Evolutionary conservation across 179 eudicot genomes (phyloP), one percentile per base, ranked within the genome.

Genomic region (Gypsophila paniculata): DNA sequence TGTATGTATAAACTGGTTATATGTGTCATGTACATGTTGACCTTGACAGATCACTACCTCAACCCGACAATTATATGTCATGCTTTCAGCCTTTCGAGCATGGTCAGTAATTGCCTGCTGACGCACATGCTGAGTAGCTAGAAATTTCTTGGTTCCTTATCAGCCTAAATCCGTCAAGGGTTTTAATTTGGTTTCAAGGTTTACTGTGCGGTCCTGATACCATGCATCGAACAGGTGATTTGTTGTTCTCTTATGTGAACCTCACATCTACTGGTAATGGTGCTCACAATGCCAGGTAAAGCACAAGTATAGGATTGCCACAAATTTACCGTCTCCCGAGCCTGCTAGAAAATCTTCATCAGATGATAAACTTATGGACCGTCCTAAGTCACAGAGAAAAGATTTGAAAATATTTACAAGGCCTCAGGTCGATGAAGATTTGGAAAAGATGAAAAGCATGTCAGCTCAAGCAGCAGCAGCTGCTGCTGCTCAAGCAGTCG

Each of bases 401-500:
- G 82, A 75, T 52, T 72, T 81, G 49, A 84, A 77, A 75, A 70
- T 83, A 63, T 83, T 85, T 26, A 86, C 84, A n/a, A 88, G 78
- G 76, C 81, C 88, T 44, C 82, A 88, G 74, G 81, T 89, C 46
- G 89, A 80, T 67, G 88, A 85, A 13, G 96, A 93, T 72, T 82
- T 88, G 78, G 90, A 85, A 81, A 85, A 85, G 74, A 89, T 93
- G 91, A 86, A 78, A 82, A 76, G 78, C 80, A 82, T 91, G 89
- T 84, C 82, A 61, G 81, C 93, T 53, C 79, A 75, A 54, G 89
- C 88, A 72, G 99, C 96, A 61, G 94, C 91, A 19, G 79, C 78
- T 21, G 86, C 82, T 19, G 97, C 98, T 69, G 91, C 96, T 8
- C 81, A 68, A 81, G 93, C 91, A 69, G 91, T 91, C 75, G 96